A percentile compares a stretch with the other conserved stretches of the same genome.
Conservation (phyloP, 495 filamentous ascomycete genomes). For the Chaetomium cochliodes region DNA sequence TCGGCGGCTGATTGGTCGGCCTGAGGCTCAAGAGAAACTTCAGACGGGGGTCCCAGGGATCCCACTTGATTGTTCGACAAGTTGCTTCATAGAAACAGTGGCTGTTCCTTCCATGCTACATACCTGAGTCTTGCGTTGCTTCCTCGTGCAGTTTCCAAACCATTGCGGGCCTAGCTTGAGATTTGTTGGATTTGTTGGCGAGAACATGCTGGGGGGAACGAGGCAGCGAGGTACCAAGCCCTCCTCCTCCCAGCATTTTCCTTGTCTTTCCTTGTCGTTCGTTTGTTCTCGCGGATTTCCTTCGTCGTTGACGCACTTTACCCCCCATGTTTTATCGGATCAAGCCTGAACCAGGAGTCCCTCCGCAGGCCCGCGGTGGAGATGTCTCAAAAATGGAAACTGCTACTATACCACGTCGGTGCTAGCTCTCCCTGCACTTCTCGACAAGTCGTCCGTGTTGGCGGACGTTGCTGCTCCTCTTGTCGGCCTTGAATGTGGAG, state of each 20-base stretch:
- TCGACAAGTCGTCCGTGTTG: background rate
- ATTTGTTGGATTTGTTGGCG: too few species aligned
- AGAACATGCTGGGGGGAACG: too few species aligned
- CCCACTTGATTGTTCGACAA: background rate
- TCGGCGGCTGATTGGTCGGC: background rate
- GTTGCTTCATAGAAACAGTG: background rate
- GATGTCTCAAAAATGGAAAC: slow-evolving; percentile 1
- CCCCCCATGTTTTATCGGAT: background rate
- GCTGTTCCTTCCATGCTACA: background rate
- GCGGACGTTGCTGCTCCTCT: background rate
- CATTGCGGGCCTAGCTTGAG: too few species aligned
- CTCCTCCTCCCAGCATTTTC: too few species aligned
- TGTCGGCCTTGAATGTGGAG: background rate
- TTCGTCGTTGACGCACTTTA: background rate
- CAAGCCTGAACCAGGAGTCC: background rate
- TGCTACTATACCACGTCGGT: background rate
- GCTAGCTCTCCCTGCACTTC: background rate
- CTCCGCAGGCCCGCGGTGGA: background rate
- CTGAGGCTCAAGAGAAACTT: background rate
- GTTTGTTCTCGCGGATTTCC: background rate
- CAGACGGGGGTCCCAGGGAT: background rate
- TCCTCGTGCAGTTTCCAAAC: too few species aligned
- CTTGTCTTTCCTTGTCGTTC: too few species aligned
- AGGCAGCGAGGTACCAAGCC: too few species aligned
- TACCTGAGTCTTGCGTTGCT: too few species aligned